Evolutionary conservation across 768 basidiomycete genomes (phyloP), one percentile per base, ranked within the genome.

Genomic region (Sarcodon aspratus): DNA sequence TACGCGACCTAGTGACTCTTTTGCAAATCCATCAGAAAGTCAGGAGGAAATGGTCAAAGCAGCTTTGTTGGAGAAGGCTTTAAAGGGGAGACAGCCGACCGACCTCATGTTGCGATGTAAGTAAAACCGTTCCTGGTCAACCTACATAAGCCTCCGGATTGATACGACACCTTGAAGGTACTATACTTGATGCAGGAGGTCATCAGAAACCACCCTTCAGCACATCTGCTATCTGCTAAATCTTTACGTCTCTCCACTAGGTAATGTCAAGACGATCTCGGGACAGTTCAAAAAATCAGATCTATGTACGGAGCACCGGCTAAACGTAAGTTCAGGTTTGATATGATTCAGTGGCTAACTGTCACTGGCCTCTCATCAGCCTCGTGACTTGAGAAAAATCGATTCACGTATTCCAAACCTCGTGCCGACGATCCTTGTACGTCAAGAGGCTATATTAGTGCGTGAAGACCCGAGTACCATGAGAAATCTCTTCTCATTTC

Each of bases 381-480:
- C 92, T 56, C 85, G 95, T 73, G 95, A 98, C 70, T 73, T 98
- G 18, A 84, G 95, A 48, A 96, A 97, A 72, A 88, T 98, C 55
- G 95, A 98, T 68, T 93, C 90, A 4, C 75, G 91, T 55, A 78
- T 93, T 55, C 92, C 94, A 34, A 96, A 94, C 65, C 79, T 95
- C 49, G 86, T 98, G 13, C 93, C 94, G 36, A 93, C 93, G 37
- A 94, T 98, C 58, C 77, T 98, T 49, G 78, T 86, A 47, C 76
- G 95, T 54, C 85, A 82, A 59, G 83, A 90, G 65, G 90, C 87
- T 44, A 80, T 97, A 55, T 72, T 98, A 52, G 90, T 89, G 61
- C 50, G 80, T 73, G 40, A 9, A 15, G 37, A 17, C 27, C 13
- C 15, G 7, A 35, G 8, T 11, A 46, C 32, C 6, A 9, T 38